Percentiles rank a stretch among this genome's conserved stretches.
phyloP scores from a whole-genome alignment of 352 stramenopile species.

The Phytophthora podocarpi region DNA sequence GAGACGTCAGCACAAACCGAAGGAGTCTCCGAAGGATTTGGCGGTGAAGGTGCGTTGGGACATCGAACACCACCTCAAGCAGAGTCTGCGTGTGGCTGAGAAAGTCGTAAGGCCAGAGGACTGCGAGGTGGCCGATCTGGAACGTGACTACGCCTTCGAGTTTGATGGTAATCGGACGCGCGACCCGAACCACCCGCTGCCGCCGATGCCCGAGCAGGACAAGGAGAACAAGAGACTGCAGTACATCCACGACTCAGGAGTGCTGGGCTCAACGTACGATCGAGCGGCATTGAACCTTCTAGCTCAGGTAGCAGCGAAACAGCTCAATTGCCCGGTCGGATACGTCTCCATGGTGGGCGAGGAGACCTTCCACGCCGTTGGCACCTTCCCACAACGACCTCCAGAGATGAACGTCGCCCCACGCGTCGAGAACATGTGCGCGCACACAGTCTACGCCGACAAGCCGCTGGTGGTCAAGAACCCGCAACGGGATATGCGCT shows the following conservation, averaged over 20 bases:
- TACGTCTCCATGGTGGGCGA: slow-evolving; percentile 61
- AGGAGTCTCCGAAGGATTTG: slow-evolving; percentile 25
- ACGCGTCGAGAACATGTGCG: slow-evolving; percentile 55
- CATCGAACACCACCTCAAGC: slow-evolving; percentile 44
- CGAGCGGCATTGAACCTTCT: slow-evolving; percentile 48
- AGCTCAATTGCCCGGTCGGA: slow-evolving; percentile 55
- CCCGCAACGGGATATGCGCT: slow-evolving; percentile 59
- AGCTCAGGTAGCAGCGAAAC: slow-evolving; percentile 49
- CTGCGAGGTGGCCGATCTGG: slow-evolving; percentile 28
- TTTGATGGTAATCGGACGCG: slow-evolving; percentile 40
- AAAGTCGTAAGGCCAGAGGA: slow-evolving; percentile 25
- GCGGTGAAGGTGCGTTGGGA: slow-evolving; percentile 36
- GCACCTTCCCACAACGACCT: slow-evolving; percentile 33
- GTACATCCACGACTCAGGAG: slow-evolving; percentile 43
- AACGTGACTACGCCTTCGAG: slow-evolving; percentile 47
- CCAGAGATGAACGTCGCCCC: slow-evolving; percentile 35
- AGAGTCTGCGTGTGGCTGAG: slow-evolving; percentile 39
- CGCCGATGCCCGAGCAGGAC: slow-evolving; percentile 33
- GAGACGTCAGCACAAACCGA: slow-evolving; percentile 17
- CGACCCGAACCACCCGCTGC: slow-evolving; percentile 43
- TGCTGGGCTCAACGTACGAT: slow-evolving; percentile 46
- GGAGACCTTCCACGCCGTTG: slow-evolving; percentile 46
- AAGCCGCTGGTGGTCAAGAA: slow-evolving; percentile 63
- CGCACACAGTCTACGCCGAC: slow-evolving; percentile 60
- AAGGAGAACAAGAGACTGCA: slow-evolving; percentile 42